Base-by-base conservation (phyloP, 352 stramenopile species). In the Phytophthora capsici region DNA sequence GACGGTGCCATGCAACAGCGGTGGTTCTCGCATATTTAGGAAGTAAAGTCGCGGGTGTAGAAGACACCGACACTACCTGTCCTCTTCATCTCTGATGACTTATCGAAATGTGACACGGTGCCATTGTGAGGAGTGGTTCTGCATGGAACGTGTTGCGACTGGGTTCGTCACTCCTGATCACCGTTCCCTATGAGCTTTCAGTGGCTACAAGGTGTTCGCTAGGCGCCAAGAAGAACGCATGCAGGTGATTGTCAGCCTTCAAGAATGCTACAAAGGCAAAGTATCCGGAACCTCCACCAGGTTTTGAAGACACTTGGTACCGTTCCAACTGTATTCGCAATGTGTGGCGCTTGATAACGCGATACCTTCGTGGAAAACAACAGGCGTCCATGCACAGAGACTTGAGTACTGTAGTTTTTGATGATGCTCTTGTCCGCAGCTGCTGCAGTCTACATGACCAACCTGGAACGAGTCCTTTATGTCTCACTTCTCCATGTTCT, bases 291-390 rank as follows among this genome's bases (percentile, higher is more conserved):
- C 7, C 14, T 16, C 59, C 50, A 67, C 34, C 59, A 43, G 59
- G 50, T 67, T 44, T 67, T 32, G 34, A 20, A 62, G 59, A 62
- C n/a, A 67, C 59, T 56, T 56, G 32, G 23, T 38, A 45, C 32
- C 26, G 28, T 34, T 56, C 32, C 59, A 66, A 66, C 58, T 66
- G 49, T 61, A 41, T 13, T 4, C 41, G 25, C 17, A 36, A 3
- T 37, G 32, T 67, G 59, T 62, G 28, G 28, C 28, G 28, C 28
- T 34, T 34, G 28, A 34, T 34, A 34, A 34, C 28, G 8, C 28
- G 28, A 14, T 13, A 34, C 28, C 28, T 34, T 34, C 9, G 28
- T 34, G 10, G 9, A 34, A 34, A 34, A 34, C 28, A 34, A 34
- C 28, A 34, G 28, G 28, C 28, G 28, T 10, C 26, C 5, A 32